phyloP scores from a whole-genome alignment of 805 yeast species.

The Sugiyamaella smithiae region DNA sequence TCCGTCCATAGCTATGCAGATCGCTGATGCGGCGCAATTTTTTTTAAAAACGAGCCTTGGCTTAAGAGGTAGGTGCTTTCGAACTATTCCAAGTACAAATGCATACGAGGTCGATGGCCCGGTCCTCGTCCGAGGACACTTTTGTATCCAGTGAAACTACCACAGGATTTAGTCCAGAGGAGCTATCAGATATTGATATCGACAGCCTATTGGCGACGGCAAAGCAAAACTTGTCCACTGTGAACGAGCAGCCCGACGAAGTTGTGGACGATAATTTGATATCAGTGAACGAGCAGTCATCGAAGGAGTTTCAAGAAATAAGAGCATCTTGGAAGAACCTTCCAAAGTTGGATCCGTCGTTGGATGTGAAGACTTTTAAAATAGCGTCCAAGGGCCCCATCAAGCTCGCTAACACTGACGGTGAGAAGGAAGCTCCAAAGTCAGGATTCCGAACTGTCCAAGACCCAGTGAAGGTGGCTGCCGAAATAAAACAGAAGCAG shows the following conservation, averaged over 20 bases:
- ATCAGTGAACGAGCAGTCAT: background rate
- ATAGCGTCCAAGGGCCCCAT: slow-evolving; percentile 9
- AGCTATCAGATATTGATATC: slow-evolving; percentile 10
- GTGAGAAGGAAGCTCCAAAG: background rate
- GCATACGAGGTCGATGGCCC: slow-evolving; percentile 1
- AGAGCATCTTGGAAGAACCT: slow-evolving; percentile 15
- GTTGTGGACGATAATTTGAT: background rate
- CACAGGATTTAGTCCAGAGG: background rate
- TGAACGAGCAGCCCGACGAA: background rate
- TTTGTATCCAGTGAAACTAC: slow-evolving; percentile 2
- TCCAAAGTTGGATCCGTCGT: slow-evolving; percentile 19
- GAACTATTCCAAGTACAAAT: too few species aligned
- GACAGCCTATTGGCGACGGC: slow-evolving; percentile 20
- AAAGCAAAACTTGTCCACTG: slow-evolving; percentile 15
- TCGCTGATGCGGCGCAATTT: too few species aligned
- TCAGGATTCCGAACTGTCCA: slow-evolving; percentile 26
- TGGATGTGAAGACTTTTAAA: background rate
- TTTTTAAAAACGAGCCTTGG: too few species aligned
- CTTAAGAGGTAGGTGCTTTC: too few species aligned
- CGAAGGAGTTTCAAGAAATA: slow-evolving; percentile 11
- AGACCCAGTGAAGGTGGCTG: slow-evolving; percentile 33
- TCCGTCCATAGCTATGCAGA: too few species aligned
- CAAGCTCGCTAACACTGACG: slow-evolving; percentile 1
- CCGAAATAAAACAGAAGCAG: slow-evolving; percentile 26
- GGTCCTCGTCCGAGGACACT: slow-evolving; percentile 1